A percentile compares a stretch with the other conserved stretches of the same genome.
These are phyloP conservation scores for Dictyostelium capitatum DNA, from an alignment of 78 protist species.

Conservation along the genomic window DNA sequence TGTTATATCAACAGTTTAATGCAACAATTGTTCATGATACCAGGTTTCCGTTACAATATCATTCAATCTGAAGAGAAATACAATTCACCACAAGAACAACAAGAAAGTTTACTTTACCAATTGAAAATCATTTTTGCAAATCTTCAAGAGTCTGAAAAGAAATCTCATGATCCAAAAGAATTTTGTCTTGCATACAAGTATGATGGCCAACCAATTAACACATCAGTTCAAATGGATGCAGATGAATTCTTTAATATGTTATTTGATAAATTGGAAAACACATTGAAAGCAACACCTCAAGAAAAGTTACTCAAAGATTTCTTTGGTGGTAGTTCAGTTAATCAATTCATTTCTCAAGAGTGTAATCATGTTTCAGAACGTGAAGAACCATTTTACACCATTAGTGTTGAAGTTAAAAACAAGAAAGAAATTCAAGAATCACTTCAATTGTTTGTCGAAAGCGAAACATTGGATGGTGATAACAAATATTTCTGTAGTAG, in stretches of 20 bases:
- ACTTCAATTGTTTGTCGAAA: constrained; percentile 75
- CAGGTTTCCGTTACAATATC: constrained; percentile 78
- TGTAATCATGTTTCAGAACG: constrained; percentile 87
- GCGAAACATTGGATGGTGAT: constrained; percentile 94
- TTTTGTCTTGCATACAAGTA: constrained; percentile 79
- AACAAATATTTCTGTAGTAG: constrained; percentile 91
- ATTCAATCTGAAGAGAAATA: constrained; percentile 52
- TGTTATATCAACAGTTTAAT: constrained; percentile 93
- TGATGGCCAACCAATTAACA: constrained; percentile 85
- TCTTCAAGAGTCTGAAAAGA: constrained; percentile 87
- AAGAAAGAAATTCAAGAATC: constrained; percentile 72
- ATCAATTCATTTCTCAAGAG: constrained; percentile 85
- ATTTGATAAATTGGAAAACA: constrained; percentile 80
- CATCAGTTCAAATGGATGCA: constrained; percentile 86
- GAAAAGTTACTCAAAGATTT: constrained; percentile 63
- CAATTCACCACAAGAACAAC: not conserved
- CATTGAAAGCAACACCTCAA: constrained; percentile 66
- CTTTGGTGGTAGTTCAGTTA: constrained; percentile 82
- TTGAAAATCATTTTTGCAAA: constrained; percentile 78
- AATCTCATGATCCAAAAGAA: constrained; percentile 81
- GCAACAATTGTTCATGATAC: constrained; percentile 90
- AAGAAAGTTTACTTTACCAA: constrained; percentile 68
- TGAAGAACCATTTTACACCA: constrained; percentile 86
- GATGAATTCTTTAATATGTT: constrained; percentile 86
- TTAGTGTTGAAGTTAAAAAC: constrained; percentile 82